Conservation (phyloP, 345 rosid genomes). For the Dipteronia dyeriana region DNA sequence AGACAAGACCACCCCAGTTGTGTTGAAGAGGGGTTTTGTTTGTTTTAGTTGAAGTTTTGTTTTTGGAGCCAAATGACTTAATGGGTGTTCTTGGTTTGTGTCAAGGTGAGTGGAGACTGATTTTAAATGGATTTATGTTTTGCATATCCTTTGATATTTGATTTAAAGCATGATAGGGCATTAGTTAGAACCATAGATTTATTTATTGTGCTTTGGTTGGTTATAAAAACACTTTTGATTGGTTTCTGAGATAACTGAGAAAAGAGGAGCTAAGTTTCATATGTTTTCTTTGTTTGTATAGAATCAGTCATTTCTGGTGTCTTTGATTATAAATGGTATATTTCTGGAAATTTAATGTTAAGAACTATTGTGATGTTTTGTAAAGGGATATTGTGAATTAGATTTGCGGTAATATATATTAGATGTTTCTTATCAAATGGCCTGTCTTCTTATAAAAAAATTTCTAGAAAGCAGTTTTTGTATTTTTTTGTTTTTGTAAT, state of each 20-base stretch:
- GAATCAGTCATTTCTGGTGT: not conserved
- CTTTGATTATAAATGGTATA: not conserved
- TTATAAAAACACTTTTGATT: not conserved
- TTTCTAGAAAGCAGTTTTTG: not conserved
- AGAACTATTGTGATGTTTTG: not conserved
- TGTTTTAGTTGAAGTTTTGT: not conserved
- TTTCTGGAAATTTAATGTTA: not conserved
- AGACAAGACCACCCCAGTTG: not conserved
- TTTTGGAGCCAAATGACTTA: not conserved
- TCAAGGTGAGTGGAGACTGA: not conserved
- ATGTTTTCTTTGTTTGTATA: not conserved
- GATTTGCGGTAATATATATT: not conserved
- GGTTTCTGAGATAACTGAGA: not conserved
- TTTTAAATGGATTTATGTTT: constrained; percentile 1
- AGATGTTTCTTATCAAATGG: not conserved
- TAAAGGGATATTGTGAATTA: not conserved
- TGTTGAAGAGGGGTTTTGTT: constrained; percentile 10
- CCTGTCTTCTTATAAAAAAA: not conserved
- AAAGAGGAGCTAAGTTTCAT: not conserved
- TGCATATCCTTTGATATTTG: too few species aligned
- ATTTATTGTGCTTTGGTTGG: not conserved
- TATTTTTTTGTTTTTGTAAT: too few species aligned
- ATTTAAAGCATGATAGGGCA: too few species aligned
- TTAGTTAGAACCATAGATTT: not conserved
- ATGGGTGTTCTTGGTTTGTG: not conserved